Evolutionary conservation across 768 basidiomycete species (phyloP).

Genomic region (Gyrodon lividus): DNA sequence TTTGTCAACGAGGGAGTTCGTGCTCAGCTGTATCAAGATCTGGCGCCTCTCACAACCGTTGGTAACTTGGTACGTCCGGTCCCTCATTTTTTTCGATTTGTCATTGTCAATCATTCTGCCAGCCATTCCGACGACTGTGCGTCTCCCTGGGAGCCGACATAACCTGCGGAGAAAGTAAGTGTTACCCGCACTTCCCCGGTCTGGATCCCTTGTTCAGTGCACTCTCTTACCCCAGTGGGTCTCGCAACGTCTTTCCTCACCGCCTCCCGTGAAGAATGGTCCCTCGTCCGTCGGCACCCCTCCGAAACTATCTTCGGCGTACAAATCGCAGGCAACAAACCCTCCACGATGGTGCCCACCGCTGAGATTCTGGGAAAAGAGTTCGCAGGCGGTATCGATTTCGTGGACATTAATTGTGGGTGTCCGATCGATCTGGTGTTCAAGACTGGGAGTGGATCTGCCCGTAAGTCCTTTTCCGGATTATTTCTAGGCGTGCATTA

Average conservation of each 20-base stretch:
- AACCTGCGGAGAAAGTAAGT: conserved; percentile 88
- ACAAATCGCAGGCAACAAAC: conserved; percentile 89
- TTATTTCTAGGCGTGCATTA: not conserved
- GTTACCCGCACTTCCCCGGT: not conserved
- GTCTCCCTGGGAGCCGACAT: conserved; percentile 88
- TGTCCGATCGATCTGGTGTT: conserved; percentile 98
- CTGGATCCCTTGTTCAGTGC: not conserved
- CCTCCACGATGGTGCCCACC: conserved; percentile 70
- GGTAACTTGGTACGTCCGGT: conserved; percentile 72
- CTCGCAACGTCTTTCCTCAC: conserved; percentile 86
- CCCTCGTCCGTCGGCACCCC: conserved; percentile 84
- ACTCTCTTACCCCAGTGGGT: conserved; percentile 64
- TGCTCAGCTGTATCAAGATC: conserved; percentile 40
- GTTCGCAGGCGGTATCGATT: conserved; percentile 68
- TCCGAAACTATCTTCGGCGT: conserved; percentile 87
- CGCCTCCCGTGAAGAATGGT: conserved; percentile 95
- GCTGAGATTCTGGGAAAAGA: conserved; percentile 80
- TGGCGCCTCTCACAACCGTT: conserved; percentile 88
- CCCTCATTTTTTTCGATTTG: not conserved
- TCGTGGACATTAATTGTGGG: conserved; percentile 94
- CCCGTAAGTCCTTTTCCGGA: conserved; percentile 54
- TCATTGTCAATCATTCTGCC: not conserved
- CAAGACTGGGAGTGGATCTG: conserved; percentile 86
- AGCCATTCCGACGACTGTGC: conserved; percentile 94
- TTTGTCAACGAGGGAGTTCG: conserved; percentile 27